These are phyloP conservation scores for Bretschneidera sinensis DNA, from an alignment of 345 rosid species.

Conservation along the genomic window DNA sequence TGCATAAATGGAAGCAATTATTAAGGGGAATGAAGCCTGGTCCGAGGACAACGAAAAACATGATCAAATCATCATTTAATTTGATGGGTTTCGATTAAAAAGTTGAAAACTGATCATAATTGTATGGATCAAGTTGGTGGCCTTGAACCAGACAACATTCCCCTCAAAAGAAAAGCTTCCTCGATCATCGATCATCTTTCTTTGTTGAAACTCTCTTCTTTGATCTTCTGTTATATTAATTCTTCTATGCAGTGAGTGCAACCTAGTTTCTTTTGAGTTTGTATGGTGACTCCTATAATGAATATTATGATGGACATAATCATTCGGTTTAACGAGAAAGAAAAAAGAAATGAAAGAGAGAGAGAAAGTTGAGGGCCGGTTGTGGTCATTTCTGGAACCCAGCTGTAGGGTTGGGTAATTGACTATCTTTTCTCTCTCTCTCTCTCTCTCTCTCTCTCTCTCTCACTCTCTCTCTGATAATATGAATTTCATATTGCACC, in stretches of 20 bases:
- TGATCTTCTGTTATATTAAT: not conserved
- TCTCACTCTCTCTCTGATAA: too few species aligned
- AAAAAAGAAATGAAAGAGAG: conserved; percentile 14
- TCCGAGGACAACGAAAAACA: conserved; percentile 42
- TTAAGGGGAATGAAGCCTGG: conserved; percentile 97
- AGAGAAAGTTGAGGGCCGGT: conserved; percentile 14
- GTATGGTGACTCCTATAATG: not conserved
- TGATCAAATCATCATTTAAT: too few species aligned
- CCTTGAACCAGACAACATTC: conserved; percentile 64
- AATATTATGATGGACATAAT: conserved; percentile 23
- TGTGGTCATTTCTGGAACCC: conserved; percentile 25
- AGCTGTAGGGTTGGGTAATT: conserved; percentile 6
- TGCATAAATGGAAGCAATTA: conserved; percentile 20
- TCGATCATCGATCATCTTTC: not conserved
- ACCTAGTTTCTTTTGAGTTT: conserved; percentile 1
- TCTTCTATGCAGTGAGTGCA: not conserved
- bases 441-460: too few species aligned
- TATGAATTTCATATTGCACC: too few species aligned
- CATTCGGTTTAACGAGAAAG: conserved; percentile 25
- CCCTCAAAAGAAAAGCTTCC: conserved; percentile 52
- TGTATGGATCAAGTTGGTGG: not conserved
- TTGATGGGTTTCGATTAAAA: too few species aligned
- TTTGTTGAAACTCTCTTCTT: not conserved
- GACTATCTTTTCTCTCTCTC: not conserved
- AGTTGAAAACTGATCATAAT: too few species aligned